Conservation (phyloP, 108 stramenopile genomes). For the Skeletonema marinoi region DNA sequence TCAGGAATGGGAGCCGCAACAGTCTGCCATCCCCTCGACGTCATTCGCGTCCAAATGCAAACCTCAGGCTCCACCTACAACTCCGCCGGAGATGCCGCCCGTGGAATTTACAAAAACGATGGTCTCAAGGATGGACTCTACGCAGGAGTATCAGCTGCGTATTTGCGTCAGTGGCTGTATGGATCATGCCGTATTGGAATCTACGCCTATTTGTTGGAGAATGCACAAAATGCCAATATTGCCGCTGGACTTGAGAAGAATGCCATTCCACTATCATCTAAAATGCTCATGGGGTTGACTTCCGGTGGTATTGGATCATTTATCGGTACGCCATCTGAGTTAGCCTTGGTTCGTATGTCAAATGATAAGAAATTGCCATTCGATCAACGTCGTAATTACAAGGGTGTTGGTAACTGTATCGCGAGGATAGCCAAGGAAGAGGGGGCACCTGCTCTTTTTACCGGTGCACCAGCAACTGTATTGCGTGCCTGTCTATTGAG, state of each 20-base stretch:
- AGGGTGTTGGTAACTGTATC: constrained; percentile 65
- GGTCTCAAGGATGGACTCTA: constrained; percentile 60
- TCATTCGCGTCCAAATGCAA: constrained; percentile 78
- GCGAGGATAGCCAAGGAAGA: constrained; percentile 65
- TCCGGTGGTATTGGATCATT: constrained; percentile 74
- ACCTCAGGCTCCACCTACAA: constrained; percentile 51
- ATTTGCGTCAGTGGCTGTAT: constrained; percentile 76
- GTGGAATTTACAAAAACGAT: constrained; percentile 43
- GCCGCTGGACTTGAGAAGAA: constrained; percentile 61
- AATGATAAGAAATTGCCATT: constrained; percentile 68
- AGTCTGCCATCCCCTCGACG: constrained; percentile 74
- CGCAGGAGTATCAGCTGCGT: constrained; percentile 74
- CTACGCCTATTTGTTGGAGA: constrained; percentile 69
- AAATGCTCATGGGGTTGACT: constrained; percentile 68
- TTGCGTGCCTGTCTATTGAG: constrained; percentile 63
- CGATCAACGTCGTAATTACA: constrained; percentile 66
- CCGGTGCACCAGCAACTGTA: constrained; percentile 71
- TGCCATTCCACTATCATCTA: constrained; percentile 57
- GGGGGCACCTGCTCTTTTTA: constrained; percentile 56
- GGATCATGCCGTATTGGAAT: constrained; percentile 76
- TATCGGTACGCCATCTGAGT: constrained; percentile 71
- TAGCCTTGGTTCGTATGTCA: constrained; percentile 75
- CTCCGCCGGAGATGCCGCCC: constrained; percentile 48
- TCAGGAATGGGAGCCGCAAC: constrained; percentile 82
- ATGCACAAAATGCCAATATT: constrained; percentile 57